These are phyloP conservation scores for Dioscorea alata DNA, from an alignment of 106 monocot species.

Conservation along the genomic window DNA sequence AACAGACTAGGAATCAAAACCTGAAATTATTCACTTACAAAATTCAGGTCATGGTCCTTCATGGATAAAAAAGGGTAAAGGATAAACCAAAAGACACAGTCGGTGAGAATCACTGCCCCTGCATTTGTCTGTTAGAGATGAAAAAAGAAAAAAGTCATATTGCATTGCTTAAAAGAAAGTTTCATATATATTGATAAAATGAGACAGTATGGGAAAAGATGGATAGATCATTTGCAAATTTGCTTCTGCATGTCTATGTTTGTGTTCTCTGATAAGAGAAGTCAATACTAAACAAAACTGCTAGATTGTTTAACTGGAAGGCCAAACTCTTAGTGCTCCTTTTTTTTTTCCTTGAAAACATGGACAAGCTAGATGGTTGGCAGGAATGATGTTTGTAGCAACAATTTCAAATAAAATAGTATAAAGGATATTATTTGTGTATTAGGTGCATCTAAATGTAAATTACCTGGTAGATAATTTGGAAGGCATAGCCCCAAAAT, in stretches of 20 bases:
- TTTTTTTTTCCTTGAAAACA: too few relatives aligned
- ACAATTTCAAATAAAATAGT: background rate
- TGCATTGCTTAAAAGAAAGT: too few relatives aligned
- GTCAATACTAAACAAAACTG: too few relatives aligned
- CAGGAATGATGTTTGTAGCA: background rate
- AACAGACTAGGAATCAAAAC: too few relatives aligned
- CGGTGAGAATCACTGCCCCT: conserved; percentile 95
- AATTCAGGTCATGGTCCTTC: conserved; percentile 76
- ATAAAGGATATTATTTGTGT: background rate
- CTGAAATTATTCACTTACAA: conserved; percentile 53
- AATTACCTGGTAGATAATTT: conserved; percentile 87
- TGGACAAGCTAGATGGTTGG: too few relatives aligned
- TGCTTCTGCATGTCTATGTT: too few relatives aligned
- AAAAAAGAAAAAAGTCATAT: background rate
- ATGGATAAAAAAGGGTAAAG: conserved; percentile 83
- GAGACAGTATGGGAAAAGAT: too few relatives aligned
- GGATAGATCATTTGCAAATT: too few relatives aligned
- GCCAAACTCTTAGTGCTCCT: too few relatives aligned
- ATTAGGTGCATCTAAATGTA: background rate
- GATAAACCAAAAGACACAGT: conserved; percentile 94
- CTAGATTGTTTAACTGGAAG: too few relatives aligned
- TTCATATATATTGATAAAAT: too few relatives aligned
- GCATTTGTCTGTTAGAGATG: conserved; percentile 70
- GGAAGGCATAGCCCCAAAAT: conserved; percentile 69
- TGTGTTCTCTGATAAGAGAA: too few relatives aligned